Evolutionary conservation across 495 filamentous ascomycete species (phyloP), one percentile per base, ranked within the genome.

Genomic region (Darksidea phi): DNA sequence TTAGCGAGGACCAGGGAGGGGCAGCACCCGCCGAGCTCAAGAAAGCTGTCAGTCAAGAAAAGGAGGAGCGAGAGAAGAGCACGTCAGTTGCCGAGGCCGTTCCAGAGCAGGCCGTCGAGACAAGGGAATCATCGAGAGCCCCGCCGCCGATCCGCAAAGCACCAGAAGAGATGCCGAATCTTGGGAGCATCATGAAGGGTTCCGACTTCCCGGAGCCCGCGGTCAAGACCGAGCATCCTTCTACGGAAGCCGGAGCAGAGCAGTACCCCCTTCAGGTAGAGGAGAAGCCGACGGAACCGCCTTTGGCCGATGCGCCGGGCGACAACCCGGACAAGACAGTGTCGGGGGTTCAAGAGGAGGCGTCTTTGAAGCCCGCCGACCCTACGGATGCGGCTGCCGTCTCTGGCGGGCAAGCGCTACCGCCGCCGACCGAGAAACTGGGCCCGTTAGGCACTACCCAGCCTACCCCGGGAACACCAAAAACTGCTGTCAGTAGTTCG

Each of bases 251-350:
- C 4, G 25, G 34, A 46, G 53, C 23, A 10, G 23, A 56, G 41
- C 42, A 56, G 23, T 7, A 13, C 34, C 15, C 37, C 23, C 43
- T 32, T 24, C 8, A n/a, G 23, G 61, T 32, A 2, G 48, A 53
- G 47, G 52, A 57, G 53, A 26, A 45, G 43, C 6, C 2, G 7
- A 20, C 28, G 5, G 48, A 37, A 18, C 34, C 57, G 17, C 10
- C 50, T 10, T 11, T 37, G 43, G 75, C 75, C 56, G 68, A 72
- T 50, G 75, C 28, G n/a, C 59, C 60, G 42, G 59, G 56, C 23
- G 64, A 67, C 18, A 67, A 71, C 38, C 72, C 67, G n/a, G 76
- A 77, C 61, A 78, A 79, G 59, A 56, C 56, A 26, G 61, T 61
- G 0, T 70, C 72, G 12, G 68, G 61, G n/a, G 76, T 52, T 0